These are phyloP conservation scores for Diplodia corticola DNA, from an alignment of 2,329 filamentous ascomycete species.

Conservation along the genomic window DNA sequence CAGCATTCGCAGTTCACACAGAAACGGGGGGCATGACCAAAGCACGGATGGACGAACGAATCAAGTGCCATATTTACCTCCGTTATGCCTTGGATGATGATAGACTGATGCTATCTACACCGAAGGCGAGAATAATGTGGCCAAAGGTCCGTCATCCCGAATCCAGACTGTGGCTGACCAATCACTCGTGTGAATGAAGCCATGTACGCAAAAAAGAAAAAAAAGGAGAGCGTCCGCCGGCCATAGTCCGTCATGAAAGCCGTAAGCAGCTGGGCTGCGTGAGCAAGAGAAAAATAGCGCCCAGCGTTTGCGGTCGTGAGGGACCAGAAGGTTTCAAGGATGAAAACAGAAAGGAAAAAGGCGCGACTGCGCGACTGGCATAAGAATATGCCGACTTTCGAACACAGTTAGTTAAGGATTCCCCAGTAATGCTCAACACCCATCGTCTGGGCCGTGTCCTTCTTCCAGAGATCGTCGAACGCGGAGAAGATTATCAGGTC, in stretches of 20 bases:
- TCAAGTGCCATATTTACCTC: not conserved
- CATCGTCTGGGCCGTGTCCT: slow-evolving; percentile 61
- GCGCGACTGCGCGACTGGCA: not conserved
- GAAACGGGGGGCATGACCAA: too few relatives aligned
- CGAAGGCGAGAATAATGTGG: not conserved
- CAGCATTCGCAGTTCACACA: too few relatives aligned
- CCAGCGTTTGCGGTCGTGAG: not conserved
- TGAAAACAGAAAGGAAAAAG: not conserved
- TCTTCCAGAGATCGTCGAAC: slow-evolving; percentile 80
- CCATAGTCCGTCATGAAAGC: not conserved
- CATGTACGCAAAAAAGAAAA: not conserved
- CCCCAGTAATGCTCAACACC: slow-evolving; percentile 79
- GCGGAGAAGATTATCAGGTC: slow-evolving; percentile 71
- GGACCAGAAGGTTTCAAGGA: not conserved
- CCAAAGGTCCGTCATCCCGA: not conserved
- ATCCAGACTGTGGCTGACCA: not conserved
- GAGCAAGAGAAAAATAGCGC: not conserved
- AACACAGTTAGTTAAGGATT: slow-evolving; percentile 39
- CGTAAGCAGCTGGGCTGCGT: not conserved
- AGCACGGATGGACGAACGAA: not conserved
- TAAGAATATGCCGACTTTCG: not conserved
- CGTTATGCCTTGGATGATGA: not conserved
- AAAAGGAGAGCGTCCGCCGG: not conserved
- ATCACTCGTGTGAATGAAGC: not conserved
- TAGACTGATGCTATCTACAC: not conserved